Base-by-base conservation (phyloP, 768 basidiomycete species). In the Tricholoma furcatifolium region DNA sequence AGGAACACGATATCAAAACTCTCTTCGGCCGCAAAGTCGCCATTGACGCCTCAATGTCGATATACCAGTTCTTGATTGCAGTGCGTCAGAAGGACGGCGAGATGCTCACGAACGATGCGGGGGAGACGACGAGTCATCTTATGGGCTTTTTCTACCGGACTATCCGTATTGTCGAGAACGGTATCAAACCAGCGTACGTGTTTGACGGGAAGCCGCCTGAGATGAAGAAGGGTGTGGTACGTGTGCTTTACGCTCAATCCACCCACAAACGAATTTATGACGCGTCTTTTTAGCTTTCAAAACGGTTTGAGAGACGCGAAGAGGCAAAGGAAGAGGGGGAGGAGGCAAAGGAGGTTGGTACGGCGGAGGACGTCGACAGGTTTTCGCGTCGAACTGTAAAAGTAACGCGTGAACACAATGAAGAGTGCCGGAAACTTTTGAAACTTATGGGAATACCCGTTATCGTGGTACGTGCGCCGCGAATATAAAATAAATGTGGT, bases 141-240 rank as follows among this genome's bases (percentile, higher is more conserved):
- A 98, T 98, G 94, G 97, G 97, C 0, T 89, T 98, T 69, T 99
- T 99, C 74, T 98, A 98, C 64, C 82, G 95, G 35, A 99, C 97
- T 0, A 91, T 99, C 54, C 82, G 97, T 20, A 98, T 99, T 67
- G 95, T 95, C 15, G 97, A 99, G 72, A 96, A 98, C 59, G 97
- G 97, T 3, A 93, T 99, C 66, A 99, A 99, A 65, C 95, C 96
- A 0, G 88, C 88, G 31, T 98, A 98, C 69, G 93, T 99, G 31
- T 99, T 99, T 60, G 97, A 99, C 69, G 97, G 97, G 18, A 96
- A 95, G 69, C 97, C 97, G 2, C 97, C 97, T 42, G 94, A 98
- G 62, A 71, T 99, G 73, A 99, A 99, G 74, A 87, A 93, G 51
- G 93, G 93, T 47, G 94, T 98, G 63, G 96, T 99, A 63, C 65